These are phyloP conservation scores for Fomitiporia mediterranea DNA, from an alignment of 1,284 basidiomycete genomes.

Conservation along the genomic window DNA sequence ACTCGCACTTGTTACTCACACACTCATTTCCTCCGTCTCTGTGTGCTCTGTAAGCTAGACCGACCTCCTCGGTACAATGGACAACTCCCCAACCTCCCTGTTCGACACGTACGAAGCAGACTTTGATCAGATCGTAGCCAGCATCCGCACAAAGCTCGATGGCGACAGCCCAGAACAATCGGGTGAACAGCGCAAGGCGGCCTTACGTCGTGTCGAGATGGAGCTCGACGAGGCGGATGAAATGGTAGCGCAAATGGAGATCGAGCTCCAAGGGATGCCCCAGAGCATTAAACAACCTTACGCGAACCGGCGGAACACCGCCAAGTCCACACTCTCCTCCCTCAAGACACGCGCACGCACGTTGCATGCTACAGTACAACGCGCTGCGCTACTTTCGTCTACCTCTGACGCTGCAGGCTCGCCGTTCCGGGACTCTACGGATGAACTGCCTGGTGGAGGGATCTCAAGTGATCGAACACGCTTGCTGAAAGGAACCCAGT, in stretches of 20 bases:
- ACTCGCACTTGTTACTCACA: not conserved
- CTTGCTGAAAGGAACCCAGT: slow-evolving; percentile 67
- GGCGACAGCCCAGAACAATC: slow-evolving; percentile 51
- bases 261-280: slow-evolving; percentile 96
- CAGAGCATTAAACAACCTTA: slow-evolving; percentile 76
- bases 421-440: slow-evolving; percentile 76
- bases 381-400: slow-evolving; percentile 49
- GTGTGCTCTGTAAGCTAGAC: not conserved
- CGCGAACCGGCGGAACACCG: slow-evolving; percentile 63
- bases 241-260: slow-evolving; percentile 99
- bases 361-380: slow-evolving; percentile 51
- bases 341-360: slow-evolving; percentile 79
- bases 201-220: slow-evolving; percentile 85
- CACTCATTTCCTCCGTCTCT: not conserved
- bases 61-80: slow-evolving; percentile 43
- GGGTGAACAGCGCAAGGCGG: slow-evolving; percentile 77
- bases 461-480: slow-evolving; percentile 65
- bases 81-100: slow-evolving; percentile 70
- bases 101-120: slow-evolving; percentile 83
- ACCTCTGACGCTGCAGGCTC: slow-evolving; percentile 34
- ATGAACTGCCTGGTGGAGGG: slow-evolving; percentile 38
- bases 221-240: slow-evolving; percentile 98
- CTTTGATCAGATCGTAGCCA: slow-evolving; percentile 67
- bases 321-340: slow-evolving; percentile 67
- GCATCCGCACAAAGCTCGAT: slow-evolving; percentile 66